Conservation (phyloP, 2,329 filamentous ascomycete genomes). For the Alternaria novae-zelandiae region DNA sequence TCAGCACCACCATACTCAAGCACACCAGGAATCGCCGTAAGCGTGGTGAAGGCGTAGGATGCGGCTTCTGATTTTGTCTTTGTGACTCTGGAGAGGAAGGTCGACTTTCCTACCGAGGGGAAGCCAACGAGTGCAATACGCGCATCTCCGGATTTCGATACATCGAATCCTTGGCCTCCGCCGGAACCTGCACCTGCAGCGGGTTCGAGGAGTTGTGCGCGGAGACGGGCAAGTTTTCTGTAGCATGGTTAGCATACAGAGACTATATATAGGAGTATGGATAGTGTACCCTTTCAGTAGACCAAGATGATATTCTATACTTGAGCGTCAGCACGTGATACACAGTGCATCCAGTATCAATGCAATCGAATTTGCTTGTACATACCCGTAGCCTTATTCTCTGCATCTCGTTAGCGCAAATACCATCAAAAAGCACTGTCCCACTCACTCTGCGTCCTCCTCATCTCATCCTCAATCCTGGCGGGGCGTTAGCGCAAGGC, state of each 20-base stretch:
- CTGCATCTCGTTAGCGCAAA: constrained; percentile 59
- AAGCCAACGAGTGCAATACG: constrained; percentile 98
- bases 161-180: constrained; percentile 81
- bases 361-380: not conserved
- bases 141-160: constrained; percentile 95
- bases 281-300: constrained; percentile 82
- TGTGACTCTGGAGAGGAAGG: constrained; percentile 97
- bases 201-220: constrained; percentile 93
- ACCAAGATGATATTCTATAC: constrained; percentile 93
- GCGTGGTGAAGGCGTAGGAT: constrained; percentile 94
- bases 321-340: constrained; percentile 48
- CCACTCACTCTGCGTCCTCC: constrained; percentile 87
- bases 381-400: constrained; percentile 98
- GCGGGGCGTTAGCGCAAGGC: constrained; percentile 42
- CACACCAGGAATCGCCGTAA: constrained; percentile 96
- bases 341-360: not conserved
- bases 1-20: constrained; percentile 97
- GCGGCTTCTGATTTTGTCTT: constrained; percentile 97
- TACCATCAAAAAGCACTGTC: not conserved
- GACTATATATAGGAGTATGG: not conserved
- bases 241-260: not conserved
- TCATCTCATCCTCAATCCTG: constrained; percentile 99
- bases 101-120: constrained; percentile 97
- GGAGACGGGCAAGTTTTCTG: constrained; percentile 93
- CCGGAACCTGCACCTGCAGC: constrained; percentile 78